Percentiles rank a stretch among this genome's conserved stretches.
Evolutionary conservation across 2,329 filamentous ascomycete species (phyloP).

Genomic region (Ramularia endophylla): DNA sequence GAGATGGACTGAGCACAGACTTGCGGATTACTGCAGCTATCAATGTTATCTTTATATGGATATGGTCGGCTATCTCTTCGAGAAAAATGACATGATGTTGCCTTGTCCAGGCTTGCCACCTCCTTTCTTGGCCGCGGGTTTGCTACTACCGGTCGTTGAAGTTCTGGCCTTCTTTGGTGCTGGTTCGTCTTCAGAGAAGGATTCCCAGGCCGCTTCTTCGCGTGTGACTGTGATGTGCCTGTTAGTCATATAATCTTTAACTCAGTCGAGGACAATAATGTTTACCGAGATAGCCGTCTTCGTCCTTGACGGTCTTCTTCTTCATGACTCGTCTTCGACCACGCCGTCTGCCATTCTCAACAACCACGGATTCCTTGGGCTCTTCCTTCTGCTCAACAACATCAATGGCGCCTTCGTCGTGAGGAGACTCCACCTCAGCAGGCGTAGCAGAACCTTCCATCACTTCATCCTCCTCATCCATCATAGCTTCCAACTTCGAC

Average conservation of each 20-base stretch:
- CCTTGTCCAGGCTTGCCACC: conserved; percentile 54
- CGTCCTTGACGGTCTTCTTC: conserved; percentile 81
- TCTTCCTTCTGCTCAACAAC: conserved; percentile 36
- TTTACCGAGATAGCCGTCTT: conserved; percentile 82
- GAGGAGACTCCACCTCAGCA: conserved; percentile 25
- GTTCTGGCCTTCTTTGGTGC: conserved; percentile 51
- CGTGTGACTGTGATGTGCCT: conserved; percentile 61
- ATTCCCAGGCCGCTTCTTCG: conserved; percentile 82
- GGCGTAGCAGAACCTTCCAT: conserved; percentile 18
- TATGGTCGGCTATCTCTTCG: conserved; percentile 63
- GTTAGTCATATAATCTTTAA: conserved; percentile 10
- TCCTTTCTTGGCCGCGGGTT: conserved; percentile 48
- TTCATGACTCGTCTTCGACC: conserved; percentile 77
- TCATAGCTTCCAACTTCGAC: conserved; percentile 64
- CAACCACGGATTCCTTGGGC: conserved; percentile 42
- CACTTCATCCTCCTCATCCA: conserved; percentile 54
- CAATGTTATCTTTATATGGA: too few species aligned
- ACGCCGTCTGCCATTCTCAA: conserved; percentile 61
- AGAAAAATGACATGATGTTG: conserved; percentile 89
- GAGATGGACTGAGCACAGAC: too few species aligned
- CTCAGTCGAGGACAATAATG: neutral
- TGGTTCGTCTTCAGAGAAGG: conserved; percentile 84
- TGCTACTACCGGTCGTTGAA: conserved; percentile 27
- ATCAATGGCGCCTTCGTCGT: conserved; percentile 53
- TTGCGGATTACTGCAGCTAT: too few species aligned